Base-by-base conservation (phyloP, 352 stramenopile genomes). In the Elongisporangium anandrum region DNA sequence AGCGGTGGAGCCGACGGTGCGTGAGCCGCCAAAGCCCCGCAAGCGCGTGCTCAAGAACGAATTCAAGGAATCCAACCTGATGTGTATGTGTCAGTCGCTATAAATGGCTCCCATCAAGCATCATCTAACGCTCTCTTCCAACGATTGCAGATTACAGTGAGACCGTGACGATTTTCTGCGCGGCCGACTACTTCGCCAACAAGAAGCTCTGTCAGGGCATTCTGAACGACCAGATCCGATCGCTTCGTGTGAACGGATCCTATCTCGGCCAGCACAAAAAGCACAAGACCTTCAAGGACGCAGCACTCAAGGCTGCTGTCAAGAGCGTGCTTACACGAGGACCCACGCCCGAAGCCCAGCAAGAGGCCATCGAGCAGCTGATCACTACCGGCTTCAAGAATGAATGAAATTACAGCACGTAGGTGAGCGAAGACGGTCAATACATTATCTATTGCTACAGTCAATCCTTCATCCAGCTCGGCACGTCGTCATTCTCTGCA, bases 91-190 rank as follows among this genome's bases (percentile, higher is more conserved):
- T 10, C 10, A 12, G n/a, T n/a, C n/a, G n/a, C n/a, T n/a, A n/a
- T n/a, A n/a, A n/a, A 19, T 56, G 22, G 12, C 34, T 48, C 3
- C 34, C 1, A 45, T 45, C 23, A n/a, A n/a, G n/a, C 45, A 13
- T 17, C 47, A 23, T 23, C 39, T 19, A 38, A 56, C 20, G 10
- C 4, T 45, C 34, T 17, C 34, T 16, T 45, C 13, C 13, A 2
- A 45, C 34, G 7, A 5, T 9, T 38, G 7, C 29, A 93, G 84
- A 91, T 56, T 91, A 91, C 41, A 75, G 76, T 19, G 84, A 93
- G 62, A 93, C 84, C 0, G 81, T 93, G 38, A 87, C 79, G 45
- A 69, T 93, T 39, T 93, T 93, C 57, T 90, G 81, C 54, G 64
- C 86, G 45, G 58, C 64, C 10, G 84, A 93, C 63, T 91, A 91